These are phyloP conservation scores for Cryphonectria radicalis DNA, from an alignment of 2,329 filamentous ascomycete species.

Conservation along the genomic window DNA sequence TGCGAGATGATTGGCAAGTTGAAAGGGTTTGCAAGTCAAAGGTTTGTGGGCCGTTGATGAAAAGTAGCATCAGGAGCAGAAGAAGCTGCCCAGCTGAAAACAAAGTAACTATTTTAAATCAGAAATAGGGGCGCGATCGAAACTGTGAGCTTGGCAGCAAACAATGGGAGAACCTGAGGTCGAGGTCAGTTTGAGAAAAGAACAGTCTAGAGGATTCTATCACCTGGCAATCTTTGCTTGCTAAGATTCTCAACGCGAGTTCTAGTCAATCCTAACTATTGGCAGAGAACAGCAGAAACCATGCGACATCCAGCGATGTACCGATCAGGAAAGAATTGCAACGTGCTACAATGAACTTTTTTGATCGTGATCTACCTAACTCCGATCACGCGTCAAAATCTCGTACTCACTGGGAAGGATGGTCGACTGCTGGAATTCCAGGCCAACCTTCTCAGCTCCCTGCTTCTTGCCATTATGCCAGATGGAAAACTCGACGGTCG, in stretches of 20 bases:
- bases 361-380: neutral
- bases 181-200: no score
- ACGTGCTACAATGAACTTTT: neutral
- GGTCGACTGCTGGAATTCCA: neutral
- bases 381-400: neutral
- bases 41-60: neutral
- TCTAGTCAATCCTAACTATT: no score
- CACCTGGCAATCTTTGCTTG: no score
- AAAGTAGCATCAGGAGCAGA: neutral
- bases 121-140: neutral
- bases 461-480: neutral
- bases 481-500: neutral
- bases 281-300: no score
- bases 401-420: neutral
- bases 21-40: neutral
- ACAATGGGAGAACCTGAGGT: neutral
- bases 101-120: neutral
- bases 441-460: neutral
- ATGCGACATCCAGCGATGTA: no score
- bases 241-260: no score
- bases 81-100: neutral
- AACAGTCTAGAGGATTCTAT: no score
- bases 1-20: neutral
- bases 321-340: neutral
- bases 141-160: neutral